phyloP scores from a whole-genome alignment of 345 rosid genomes.

The Boechera stricta region DNA sequence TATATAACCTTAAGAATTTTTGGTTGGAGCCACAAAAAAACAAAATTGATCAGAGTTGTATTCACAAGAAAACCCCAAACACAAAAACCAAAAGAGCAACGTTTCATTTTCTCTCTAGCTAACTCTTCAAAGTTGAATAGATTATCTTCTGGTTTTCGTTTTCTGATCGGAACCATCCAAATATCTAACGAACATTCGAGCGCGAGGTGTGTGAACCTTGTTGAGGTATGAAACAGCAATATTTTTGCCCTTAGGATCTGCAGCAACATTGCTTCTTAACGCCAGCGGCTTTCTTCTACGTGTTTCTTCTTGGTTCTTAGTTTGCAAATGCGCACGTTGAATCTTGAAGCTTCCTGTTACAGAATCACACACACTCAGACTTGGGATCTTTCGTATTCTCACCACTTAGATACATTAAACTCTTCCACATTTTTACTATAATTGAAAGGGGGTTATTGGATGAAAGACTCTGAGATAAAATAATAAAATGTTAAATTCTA shows the following conservation, averaged over 20 bases:
- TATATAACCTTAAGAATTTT: slow-evolving; percentile 4
- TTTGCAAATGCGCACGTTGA: slow-evolving; percentile 44
- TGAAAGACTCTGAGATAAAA: no score
- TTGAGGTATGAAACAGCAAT: slow-evolving; percentile 56
- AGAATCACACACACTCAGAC: slow-evolving; percentile 27
- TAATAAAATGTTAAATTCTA: no score
- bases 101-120: slow-evolving; percentile 5
- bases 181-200: slow-evolving; percentile 42
- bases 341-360: slow-evolving; percentile 48
- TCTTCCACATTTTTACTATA: background rate
- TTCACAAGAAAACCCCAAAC: slow-evolving; percentile 18
- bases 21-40: slow-evolving; percentile 13
- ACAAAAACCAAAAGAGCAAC: background rate
- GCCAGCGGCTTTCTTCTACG: background rate
- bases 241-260: slow-evolving; percentile 23
- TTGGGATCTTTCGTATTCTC: background rate
- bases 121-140: slow-evolving; percentile 17
- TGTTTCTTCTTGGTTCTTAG: slow-evolving; percentile 29
- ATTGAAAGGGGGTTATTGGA: background rate
- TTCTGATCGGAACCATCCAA: slow-evolving; percentile 30
- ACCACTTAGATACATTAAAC: background rate
- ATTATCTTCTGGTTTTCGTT: background rate
- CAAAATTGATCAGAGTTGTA: slow-evolving; percentile 24
- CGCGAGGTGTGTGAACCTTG: slow-evolving; percentile 39
- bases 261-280: slow-evolving; percentile 30